These are phyloP conservation scores for Novymonas esmeraldas DNA, from an alignment of 208 protist genomes.

Conservation along the genomic window DNA sequence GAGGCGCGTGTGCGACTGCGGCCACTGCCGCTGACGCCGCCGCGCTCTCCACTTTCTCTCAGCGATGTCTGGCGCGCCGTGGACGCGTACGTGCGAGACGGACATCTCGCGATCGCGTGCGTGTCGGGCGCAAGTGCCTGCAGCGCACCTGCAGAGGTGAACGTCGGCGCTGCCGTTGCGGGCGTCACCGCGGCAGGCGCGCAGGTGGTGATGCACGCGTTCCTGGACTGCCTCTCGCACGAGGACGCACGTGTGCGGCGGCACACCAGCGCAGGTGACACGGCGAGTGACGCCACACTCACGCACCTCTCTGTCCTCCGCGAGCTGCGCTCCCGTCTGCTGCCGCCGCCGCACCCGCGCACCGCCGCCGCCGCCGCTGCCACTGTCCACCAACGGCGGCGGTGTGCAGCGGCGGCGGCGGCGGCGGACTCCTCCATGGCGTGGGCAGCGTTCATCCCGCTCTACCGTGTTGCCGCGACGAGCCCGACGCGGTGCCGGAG, in stretches of 20 bases:
- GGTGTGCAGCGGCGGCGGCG: neutral
- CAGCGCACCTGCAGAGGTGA: neutral
- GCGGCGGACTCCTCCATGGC: neutral
- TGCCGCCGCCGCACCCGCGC: neutral
- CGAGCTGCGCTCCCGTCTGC: slow-evolving; percentile 9
- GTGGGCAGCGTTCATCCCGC: slow-evolving; percentile 2
- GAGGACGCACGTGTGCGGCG: slow-evolving; percentile 21
- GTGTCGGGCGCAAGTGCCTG: neutral
- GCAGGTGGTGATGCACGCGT: slow-evolving; percentile 14
- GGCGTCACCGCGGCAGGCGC: neutral
- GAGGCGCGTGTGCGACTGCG: too few species aligned
- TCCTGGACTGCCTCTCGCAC: slow-evolving; percentile 13
- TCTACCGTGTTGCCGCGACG: neutral
- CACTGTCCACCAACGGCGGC: too few species aligned
- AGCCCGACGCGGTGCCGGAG: neutral
- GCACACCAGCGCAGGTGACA: neutral
- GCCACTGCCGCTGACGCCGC: neutral
- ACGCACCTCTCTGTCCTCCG: slow-evolving; percentile 4
- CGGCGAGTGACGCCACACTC: neutral
- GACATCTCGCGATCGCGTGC: neutral
- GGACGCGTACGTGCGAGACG: slow-evolving; percentile 13
- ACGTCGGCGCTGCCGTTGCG: neutral
- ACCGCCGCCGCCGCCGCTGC: neutral
- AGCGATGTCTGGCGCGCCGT: slow-evolving; percentile 11
- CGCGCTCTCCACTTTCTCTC: neutral